Evolutionary conservation across 2,329 filamentous ascomycete genomes (phyloP).

Genomic region (Hypomyces rosellus): DNA sequence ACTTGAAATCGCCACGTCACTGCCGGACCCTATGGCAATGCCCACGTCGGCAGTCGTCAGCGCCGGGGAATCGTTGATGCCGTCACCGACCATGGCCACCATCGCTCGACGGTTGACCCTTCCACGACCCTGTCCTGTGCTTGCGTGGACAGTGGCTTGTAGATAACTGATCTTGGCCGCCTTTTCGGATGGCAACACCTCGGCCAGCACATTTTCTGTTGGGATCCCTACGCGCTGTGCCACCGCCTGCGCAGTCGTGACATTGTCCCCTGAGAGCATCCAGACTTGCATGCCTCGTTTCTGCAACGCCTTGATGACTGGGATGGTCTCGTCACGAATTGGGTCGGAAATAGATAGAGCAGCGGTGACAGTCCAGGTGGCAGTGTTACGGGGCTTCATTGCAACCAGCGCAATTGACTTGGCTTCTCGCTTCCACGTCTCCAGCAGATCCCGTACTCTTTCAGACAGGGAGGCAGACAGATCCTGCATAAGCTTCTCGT

Average conservation of each 20-base stretch:
- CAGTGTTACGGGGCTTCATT: slow-evolving; percentile 24
- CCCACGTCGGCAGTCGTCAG: slow-evolving; percentile 75
- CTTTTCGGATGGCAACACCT: slow-evolving; percentile 80
- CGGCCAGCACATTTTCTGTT: slow-evolving; percentile 69
- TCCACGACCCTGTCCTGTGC: slow-evolving; percentile 12
- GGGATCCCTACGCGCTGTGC: slow-evolving; percentile 70
- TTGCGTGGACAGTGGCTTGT: slow-evolving; percentile 44
- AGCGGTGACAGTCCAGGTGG: slow-evolving; percentile 49
- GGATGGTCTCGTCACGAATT: slow-evolving; percentile 64
- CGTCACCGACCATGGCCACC: slow-evolving; percentile 83
- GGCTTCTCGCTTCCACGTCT: slow-evolving; percentile 55
- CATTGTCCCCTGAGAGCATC: slow-evolving; percentile 91
- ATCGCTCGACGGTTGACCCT: slow-evolving; percentile 36
- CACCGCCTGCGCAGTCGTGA: slow-evolving; percentile 75
- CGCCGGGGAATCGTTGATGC: slow-evolving; percentile 83
- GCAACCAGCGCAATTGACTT: slow-evolving; percentile 59
- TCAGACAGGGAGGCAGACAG: slow-evolving; percentile 35
- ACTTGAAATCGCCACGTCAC: slow-evolving; percentile 75
- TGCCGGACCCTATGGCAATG: slow-evolving; percentile 77
- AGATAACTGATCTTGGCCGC: slow-evolving; percentile 62
- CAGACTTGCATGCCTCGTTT: slow-evolving; percentile 66
- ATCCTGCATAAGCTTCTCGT: slow-evolving; percentile 61
- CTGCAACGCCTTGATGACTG: slow-evolving; percentile 59
- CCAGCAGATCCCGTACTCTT: slow-evolving; percentile 31
- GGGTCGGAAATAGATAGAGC: slow-evolving; percentile 75